Evolutionary conservation across 306 rosid species (phyloP), one percentile per base, ranked within the genome.

Genomic region (Cucumis melo): DNA sequence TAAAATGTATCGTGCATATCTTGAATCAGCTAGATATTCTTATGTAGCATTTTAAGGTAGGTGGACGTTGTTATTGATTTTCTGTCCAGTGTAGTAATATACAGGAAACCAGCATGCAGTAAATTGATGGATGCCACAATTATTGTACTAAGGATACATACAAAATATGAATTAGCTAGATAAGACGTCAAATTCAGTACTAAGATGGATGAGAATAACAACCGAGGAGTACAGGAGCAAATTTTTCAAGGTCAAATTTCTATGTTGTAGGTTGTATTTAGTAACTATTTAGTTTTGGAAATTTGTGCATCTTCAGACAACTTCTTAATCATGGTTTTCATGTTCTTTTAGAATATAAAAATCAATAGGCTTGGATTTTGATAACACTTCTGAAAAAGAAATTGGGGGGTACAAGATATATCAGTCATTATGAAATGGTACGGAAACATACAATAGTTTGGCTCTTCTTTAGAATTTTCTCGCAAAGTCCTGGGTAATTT

Each of bases 381-480:
- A 41, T 7, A 41, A 1, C 11, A 41, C 44, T 41, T 2, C 10
- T n/a, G n/a, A n/a, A n/a, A n/a, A n/a, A n/a, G n/a, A n/a, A n/a
- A n/a, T n/a, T n/a, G 39, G 39, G 39, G 39, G 39, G 39, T 27
- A 3, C 29, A 27, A 27, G 41, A 32, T 32, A 32, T 38, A 38
- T 15, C 36, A 72, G 55, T 27, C 56, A 27, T 24, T 38, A 27
- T 20, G 61, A 14, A 68, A 68, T 78, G 72, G 60, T 41, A 62
- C 9, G 51, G 82, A 46, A 85, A 85, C 97, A 87, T 89, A 94
- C 98, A 89, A 94, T 86, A 65, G 98, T 86, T 83, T 91, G 97
- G 85, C 98, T 94, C 85, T 94, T 91, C 0, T 93, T 82, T 72
- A 94, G 87, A 67, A 94, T 70, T 90, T 86, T 94, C 83, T 94